These are phyloP conservation scores for Phytophthora quininea DNA, from an alignment of 352 stramenopile species.

Conservation along the genomic window DNA sequence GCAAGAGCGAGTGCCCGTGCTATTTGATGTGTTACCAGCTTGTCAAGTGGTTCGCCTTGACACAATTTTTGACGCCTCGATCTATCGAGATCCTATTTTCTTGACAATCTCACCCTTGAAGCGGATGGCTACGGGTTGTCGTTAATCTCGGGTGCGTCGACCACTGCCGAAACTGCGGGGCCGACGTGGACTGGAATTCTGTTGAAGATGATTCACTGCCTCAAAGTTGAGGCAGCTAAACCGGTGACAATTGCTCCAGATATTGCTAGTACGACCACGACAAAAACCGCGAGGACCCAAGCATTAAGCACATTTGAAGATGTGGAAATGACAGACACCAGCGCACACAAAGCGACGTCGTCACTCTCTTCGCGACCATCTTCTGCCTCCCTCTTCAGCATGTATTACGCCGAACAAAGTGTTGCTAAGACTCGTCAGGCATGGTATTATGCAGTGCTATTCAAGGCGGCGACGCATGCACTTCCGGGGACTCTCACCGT, in stretches of 20 bases:
- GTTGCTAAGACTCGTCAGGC: slow-evolving; percentile 41
- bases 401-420: slow-evolving; percentile 40
- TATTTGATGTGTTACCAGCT: slow-evolving; percentile 44
- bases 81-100: slow-evolving; percentile 54
- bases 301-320: slow-evolving; percentile 2
- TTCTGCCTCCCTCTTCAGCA: slow-evolving; percentile 12
- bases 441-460: slow-evolving; percentile 84
- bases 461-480: slow-evolving; percentile 53
- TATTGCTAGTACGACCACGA: no score
- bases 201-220: slow-evolving; percentile 55
- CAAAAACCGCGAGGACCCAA: neutral
- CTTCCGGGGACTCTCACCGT: slow-evolving; percentile 61
- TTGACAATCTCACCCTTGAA: slow-evolving; percentile 62
- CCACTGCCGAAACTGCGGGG: slow-evolving; percentile 28
- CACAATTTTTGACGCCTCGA: slow-evolving; percentile 36
- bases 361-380: slow-evolving; percentile 17
- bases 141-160: slow-evolving; percentile 45
- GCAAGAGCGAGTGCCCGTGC: slow-evolving; percentile 43
- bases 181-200: slow-evolving; percentile 63
- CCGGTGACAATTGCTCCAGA: neutral
- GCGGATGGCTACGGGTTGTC: slow-evolving; percentile 55
- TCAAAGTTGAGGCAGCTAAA: slow-evolving; percentile 45
- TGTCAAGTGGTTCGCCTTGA: slow-evolving; percentile 44
- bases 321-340: slow-evolving; percentile 10
- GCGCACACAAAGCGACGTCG: slow-evolving; percentile 22